Evolutionary conservation across 768 basidiomycete species (phyloP), one percentile per base, ranked within the genome.

Genomic region (Filobasidium floriforme): DNA sequence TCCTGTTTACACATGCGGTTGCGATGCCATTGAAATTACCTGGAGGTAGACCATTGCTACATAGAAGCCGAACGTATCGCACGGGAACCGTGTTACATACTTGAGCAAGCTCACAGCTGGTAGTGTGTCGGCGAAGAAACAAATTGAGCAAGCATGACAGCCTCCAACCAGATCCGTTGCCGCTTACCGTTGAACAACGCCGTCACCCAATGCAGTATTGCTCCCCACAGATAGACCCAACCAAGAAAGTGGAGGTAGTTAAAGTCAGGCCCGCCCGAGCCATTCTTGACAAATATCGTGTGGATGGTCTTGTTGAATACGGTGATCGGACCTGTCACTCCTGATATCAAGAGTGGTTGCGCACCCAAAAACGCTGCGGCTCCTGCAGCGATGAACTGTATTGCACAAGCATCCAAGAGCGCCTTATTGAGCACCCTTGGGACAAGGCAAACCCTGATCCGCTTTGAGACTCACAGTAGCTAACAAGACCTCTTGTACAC

Each of bases 291-390:
- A 63, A 90, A 80, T 66, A 92, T 89, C 5, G 12, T 24, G 76
- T 84, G 92, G 52, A 93, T 90, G 1, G 88, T 90, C 80, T 89
- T 90, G 81, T 92, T 93, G 71, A 92, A 87, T 10, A 94, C 89
- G 2, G 91, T 92, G 73, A 93, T 93, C 1, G 92, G 92, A 86
- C 89, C 89, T 59, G 90, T 94, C 1, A 94, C 92, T 6, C 93
- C 93, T 1, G 89, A 89, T 52, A 96, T 92, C 52, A 89, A 89
- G 1, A 96, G 81, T 0, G 93, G 93, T 75, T 97, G 93, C 15
- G 88, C 90, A 1, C 90, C 89, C 62, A 96, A 85, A 46, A 92
- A 79, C 0, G 90, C 88, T 71, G 93, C 92, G 22, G 91, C 81
- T 73, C 90, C 88, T 0, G 92, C 89, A 0, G 90, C 88, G 86